These are phyloP conservation scores for Phycomyces nitens DNA, from an alignment of 192 early-diverging fungal species.

Conservation along the genomic window DNA sequence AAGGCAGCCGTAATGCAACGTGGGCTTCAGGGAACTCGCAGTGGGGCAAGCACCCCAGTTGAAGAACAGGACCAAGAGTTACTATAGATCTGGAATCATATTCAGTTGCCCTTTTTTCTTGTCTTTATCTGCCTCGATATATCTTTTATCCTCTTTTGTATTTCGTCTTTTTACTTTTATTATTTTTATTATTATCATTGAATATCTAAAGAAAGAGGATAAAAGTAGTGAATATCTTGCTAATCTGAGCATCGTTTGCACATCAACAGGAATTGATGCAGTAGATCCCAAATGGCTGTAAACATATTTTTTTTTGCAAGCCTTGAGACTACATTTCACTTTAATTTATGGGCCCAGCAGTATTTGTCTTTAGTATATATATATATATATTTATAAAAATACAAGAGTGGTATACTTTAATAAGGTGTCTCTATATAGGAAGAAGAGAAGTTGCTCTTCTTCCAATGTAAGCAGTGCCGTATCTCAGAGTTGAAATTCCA, in stretches of 20 bases:
- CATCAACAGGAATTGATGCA: too few species aligned
- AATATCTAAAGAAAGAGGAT: too few species aligned
- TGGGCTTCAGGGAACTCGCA: slow-evolving; percentile 6
- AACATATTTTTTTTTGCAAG: too few species aligned
- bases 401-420: not conserved
- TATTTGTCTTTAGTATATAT: not conserved
- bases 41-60: slow-evolving; percentile 16
- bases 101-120: not conserved
- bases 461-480: slow-evolving; percentile 45
- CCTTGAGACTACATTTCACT: too few species aligned
- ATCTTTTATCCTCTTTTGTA: not conserved
- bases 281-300: too few species aligned
- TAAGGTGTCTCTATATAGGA: slow-evolving; percentile 23
- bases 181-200: too few species aligned
- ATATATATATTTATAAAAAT: too few species aligned
- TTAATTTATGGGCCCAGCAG: too few species aligned
- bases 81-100: not conserved
- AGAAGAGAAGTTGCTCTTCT: slow-evolving; percentile 33
- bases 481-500: slow-evolving; percentile 55
- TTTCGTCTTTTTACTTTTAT: not conserved
- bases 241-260: too few species aligned
- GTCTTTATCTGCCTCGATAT: not conserved
- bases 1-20: slow-evolving; percentile 6
- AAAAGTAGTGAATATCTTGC: too few species aligned
- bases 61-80: slow-evolving; percentile 18